phyloP scores from a whole-genome alignment of 768 basidiomycete species.

The Mycena capillaripes region DNA sequence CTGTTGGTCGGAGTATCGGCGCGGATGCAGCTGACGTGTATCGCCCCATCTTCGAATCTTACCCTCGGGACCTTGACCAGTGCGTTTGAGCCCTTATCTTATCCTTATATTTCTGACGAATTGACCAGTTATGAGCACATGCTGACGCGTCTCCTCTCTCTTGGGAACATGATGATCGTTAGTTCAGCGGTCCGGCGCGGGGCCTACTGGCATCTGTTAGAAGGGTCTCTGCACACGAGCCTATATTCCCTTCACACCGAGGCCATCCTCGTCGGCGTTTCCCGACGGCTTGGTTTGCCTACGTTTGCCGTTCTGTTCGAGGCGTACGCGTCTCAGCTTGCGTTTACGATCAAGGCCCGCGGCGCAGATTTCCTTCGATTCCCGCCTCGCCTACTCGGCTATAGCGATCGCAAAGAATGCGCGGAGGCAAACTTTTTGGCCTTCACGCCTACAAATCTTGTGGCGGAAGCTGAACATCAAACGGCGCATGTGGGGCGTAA shows the following conservation, averaged over 20 bases:
- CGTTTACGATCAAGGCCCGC: slow-evolving; percentile 70
- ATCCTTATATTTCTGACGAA: slow-evolving; percentile 8
- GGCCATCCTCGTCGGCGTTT: slow-evolving; percentile 72
- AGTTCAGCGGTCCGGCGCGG: slow-evolving; percentile 84
- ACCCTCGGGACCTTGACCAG: slow-evolving; percentile 64
- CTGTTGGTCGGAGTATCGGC: slow-evolving; percentile 55
- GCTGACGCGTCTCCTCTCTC: slow-evolving; percentile 77
- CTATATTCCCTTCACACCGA: slow-evolving; percentile 57
- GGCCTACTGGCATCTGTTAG: slow-evolving; percentile 91
- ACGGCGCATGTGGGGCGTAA: slow-evolving; percentile 53
- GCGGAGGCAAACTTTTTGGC: slow-evolving; percentile 75
- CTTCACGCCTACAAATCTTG: slow-evolving; percentile 77
- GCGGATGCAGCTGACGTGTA: slow-evolving; percentile 59
- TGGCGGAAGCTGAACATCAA: slow-evolving; percentile 53
- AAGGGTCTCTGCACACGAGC: slow-evolving; percentile 60
- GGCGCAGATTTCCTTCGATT: slow-evolving; percentile 70
- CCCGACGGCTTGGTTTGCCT: slow-evolving; percentile 75
- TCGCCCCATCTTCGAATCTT: slow-evolving; percentile 56
- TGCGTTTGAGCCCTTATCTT: slow-evolving; percentile 48
- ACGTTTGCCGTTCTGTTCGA: slow-evolving; percentile 77
- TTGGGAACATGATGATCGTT: slow-evolving; percentile 85
- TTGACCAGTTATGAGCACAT: slow-evolving; percentile 77
- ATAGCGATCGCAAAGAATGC: slow-evolving; percentile 72
- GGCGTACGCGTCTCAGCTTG: slow-evolving; percentile 83
- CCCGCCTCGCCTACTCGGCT: slow-evolving; percentile 84